These are phyloP conservation scores for Trichoderma virens DNA, from an alignment of 495 filamentous ascomycete genomes.

Conservation along the genomic window DNA sequence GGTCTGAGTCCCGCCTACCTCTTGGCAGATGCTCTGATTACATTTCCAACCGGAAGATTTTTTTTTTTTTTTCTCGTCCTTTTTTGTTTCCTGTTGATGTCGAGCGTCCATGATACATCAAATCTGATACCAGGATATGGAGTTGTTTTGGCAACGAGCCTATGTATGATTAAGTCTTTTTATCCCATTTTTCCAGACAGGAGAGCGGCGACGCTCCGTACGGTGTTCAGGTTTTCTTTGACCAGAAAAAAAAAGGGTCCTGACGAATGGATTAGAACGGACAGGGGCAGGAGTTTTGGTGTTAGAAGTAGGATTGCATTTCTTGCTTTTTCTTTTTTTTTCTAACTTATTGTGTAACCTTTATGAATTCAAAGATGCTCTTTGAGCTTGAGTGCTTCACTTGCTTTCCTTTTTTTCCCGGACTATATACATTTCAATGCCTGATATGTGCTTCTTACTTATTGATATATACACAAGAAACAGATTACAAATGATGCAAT, in stretches of 20 bases:
- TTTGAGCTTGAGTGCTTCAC: no score
- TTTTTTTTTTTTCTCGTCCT: background rate
- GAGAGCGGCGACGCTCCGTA: background rate
- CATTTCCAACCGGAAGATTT: background rate
- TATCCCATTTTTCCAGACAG: background rate
- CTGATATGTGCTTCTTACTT: no score
- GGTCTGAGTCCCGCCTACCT: conserved; percentile 11
- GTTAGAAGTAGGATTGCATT: background rate
- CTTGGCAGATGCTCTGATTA: background rate
- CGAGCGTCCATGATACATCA: background rate
- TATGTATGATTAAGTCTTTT: background rate
- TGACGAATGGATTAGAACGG: background rate
- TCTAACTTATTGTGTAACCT: no score
- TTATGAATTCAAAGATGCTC: no score
- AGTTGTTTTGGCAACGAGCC: background rate
- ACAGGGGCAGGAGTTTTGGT: background rate
- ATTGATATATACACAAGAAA: no score
- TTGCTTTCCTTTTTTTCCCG: no score
- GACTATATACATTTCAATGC: no score
- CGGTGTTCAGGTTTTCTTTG: background rate
- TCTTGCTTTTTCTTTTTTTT: no score
- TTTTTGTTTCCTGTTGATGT: no score
- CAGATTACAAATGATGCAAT: no score
- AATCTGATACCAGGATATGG: background rate
- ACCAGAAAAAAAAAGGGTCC: background rate